phyloP scores from a whole-genome alignment of 2,329 filamentous ascomycete genomes.

The Scedosporium apiospermum region DNA sequence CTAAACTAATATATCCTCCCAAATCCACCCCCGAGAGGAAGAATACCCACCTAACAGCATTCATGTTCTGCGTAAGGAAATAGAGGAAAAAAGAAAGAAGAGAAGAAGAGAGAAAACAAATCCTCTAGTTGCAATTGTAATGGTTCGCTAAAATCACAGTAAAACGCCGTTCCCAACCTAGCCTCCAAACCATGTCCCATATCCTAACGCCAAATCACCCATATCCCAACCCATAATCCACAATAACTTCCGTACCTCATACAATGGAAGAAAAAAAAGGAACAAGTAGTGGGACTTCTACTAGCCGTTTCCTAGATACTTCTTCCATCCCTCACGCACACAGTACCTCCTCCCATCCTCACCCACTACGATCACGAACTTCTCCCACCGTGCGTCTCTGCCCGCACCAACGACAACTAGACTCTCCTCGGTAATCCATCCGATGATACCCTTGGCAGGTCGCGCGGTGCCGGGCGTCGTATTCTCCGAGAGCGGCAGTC shows the following conservation, averaged over 20 bases:
- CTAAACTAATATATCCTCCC: neutral
- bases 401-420: conserved; percentile 73
- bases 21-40: neutral
- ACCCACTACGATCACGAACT: conserved; percentile 62
- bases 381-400: conserved; percentile 77
- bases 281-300: conserved; percentile 1
- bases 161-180: neutral
- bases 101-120: neutral
- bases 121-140: conserved; percentile 1
- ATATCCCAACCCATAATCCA: neutral
- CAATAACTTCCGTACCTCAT: neutral
- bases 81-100: neutral
- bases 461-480: conserved; percentile 41
- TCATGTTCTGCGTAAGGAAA: neutral
- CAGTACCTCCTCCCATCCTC: conserved; percentile 59
- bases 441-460: conserved; percentile 73
- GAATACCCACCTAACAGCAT: neutral
- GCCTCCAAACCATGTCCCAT: conserved; percentile 6
- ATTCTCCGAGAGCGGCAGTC: conserved; percentile 31
- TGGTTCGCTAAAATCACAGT: conserved; percentile 2
- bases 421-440: conserved; percentile 69
- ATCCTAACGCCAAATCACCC: conserved; percentile 3
- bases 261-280: neutral
- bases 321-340: conserved; percentile 71
- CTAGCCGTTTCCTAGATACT: conserved; percentile 49